Evolutionary conservation across 2,329 filamentous ascomycete species (phyloP), one percentile per base, ranked within the genome.

Genomic region (Teratosphaeria zuluensis): DNA sequence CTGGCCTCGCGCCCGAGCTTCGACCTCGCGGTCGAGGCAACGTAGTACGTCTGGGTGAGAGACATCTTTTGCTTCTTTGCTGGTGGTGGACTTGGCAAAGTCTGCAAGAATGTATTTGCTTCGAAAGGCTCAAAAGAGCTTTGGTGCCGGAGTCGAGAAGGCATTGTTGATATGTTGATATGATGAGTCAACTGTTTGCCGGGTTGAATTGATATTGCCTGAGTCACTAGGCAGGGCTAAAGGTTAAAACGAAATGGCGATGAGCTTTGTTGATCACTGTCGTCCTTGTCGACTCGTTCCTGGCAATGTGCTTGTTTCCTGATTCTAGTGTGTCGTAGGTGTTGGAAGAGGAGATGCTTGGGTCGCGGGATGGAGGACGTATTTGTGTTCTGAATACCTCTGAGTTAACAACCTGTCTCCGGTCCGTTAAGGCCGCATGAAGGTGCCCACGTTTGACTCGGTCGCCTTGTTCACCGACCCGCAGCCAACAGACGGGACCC

Each of bases 11-110:
- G 84, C 65, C 91, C 91, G 72, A 99, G 91, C 90, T 99, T 99
- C 69, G 87, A 88, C 75, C 94, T 86, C 73, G 94, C 94, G 77
- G 92, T 92, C 82, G 96, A 92, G 74, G 94, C 94, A 70, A 97
- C 88, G 80, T 90, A 96, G 87, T 97, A 99, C 62, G 92, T 97
- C 78, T 96, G 91, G 31, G 92, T 95, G 79, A 97, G 88, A 74
- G 89, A 95, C 94, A 97, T 97, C 78, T 88, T 92, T 77, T 91
- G 89, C 79, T 88, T 78, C 74, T 78, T 78, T 63, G 75, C 72
- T 59, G 77, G 74, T 62, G 75, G 74, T 32, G 68, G 65, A 33
- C 65, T 72, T 65, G 70, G 75, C 62, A 68, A 74, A 72, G 73
- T 73, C 65, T 73, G 73, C 69, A 75, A 74, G 57, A 73, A 73